These are phyloP conservation scores for Vaccinium vitisidaea DNA, from an alignment of 148 eudicot species.

Conservation along the genomic window DNA sequence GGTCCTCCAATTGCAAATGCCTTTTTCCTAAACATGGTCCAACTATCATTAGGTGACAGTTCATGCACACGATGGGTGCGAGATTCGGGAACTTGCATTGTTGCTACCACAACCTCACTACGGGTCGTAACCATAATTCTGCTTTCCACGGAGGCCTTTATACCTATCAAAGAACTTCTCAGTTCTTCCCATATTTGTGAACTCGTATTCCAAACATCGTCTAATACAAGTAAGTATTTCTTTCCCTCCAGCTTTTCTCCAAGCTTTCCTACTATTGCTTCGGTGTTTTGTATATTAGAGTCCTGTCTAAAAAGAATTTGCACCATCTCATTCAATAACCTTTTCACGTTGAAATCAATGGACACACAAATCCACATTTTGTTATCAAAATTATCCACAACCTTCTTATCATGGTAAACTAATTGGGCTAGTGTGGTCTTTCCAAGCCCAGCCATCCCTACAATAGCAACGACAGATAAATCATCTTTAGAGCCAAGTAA, in stretches of 20 bases:
- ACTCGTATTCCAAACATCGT: conserved; percentile 18
- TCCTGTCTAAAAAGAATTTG: too few relatives aligned
- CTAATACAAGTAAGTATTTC: conserved; percentile 20
- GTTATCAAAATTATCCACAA: too few relatives aligned
- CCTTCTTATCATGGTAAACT: too few relatives aligned
- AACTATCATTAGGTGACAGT: conserved; percentile 15
- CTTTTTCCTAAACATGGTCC: neutral
- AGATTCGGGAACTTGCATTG: neutral
- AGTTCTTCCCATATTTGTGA: neutral
- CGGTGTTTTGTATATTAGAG: too few relatives aligned
- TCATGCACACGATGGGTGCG: neutral
- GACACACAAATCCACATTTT: too few relatives aligned
- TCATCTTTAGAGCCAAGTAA: too few relatives aligned
- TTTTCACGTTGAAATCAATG: too few relatives aligned
- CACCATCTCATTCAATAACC: too few relatives aligned
- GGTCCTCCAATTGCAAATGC: conserved; percentile 8
- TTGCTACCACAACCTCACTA: neutral
- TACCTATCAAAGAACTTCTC: neutral
- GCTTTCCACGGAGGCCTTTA: neutral
- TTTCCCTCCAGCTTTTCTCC: neutral
- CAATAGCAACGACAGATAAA: too few relatives aligned
- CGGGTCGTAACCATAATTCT: conserved; percentile 18
- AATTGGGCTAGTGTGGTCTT: too few relatives aligned
- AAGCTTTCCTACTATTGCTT: neutral
- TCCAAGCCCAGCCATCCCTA: too few relatives aligned